These are phyloP conservation scores for Pichia membranifaciens DNA, from an alignment of 805 yeast genomes.

Conservation along the genomic window DNA sequence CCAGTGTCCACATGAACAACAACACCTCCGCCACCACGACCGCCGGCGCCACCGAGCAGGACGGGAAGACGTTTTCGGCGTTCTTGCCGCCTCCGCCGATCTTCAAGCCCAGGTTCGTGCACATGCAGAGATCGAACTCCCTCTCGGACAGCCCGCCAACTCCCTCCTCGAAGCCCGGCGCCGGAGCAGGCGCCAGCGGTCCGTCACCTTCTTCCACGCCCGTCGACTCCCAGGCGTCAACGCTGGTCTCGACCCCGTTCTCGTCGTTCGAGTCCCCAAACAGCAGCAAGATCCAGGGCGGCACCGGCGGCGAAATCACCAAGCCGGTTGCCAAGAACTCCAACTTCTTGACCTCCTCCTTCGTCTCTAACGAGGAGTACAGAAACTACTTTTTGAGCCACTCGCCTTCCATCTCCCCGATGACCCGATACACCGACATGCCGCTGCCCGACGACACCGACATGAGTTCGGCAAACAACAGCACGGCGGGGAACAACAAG, in stretches of 20 bases:
- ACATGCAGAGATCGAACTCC: neutral
- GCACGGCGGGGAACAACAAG: conserved; percentile 1
- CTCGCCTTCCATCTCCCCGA: conserved; percentile 32
- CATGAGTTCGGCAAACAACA: neutral
- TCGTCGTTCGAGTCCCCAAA: neutral
- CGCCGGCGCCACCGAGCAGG: neutral
- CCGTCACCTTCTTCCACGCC: neutral
- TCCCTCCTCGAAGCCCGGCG: neutral
- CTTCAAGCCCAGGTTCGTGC: conserved; percentile 40
- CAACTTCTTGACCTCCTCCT: conserved; percentile 29
- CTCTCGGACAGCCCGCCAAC: neutral
- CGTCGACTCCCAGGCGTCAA: neutral
- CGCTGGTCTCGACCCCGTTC: neutral
- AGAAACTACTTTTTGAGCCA: conserved; percentile 20
- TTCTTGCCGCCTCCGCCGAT: conserved; percentile 42
- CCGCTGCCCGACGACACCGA: conserved; percentile 7
- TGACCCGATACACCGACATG: conserved; percentile 23
- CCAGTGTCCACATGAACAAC: neutral
- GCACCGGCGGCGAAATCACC: too few species aligned
- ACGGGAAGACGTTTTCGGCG: conserved; percentile 2
- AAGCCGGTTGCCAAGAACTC: conserved; percentile 10
- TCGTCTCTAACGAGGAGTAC: conserved; percentile 26
- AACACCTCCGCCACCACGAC: neutral
- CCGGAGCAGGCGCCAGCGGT: too few species aligned
- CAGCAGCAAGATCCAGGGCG: neutral